phyloP scores from a whole-genome alignment of 2,329 filamentous ascomycete species.

The Colletotrichum aenigma region DNA sequence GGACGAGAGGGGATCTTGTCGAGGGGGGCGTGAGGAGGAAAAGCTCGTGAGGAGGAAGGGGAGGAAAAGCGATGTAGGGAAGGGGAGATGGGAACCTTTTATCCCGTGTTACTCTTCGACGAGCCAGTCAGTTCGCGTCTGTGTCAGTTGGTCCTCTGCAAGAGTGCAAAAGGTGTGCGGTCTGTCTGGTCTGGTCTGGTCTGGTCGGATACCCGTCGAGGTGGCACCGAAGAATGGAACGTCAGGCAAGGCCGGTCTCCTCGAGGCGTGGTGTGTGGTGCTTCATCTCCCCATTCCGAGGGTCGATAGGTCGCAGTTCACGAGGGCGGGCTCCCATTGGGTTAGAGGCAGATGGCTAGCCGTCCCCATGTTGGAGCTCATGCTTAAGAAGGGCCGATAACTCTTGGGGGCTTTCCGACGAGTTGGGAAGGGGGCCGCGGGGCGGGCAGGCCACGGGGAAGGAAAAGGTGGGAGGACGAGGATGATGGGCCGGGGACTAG shows the following conservation, averaged over 20 bases:
- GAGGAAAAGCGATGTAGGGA: background rate
- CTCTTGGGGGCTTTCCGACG: slow-evolving; percentile 16
- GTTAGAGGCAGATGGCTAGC: slow-evolving; percentile 13
- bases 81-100: slow-evolving; percentile 17
- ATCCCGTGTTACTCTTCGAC: slow-evolving; percentile 6
- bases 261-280: background rate
- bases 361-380: slow-evolving; percentile 18
- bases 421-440: slow-evolving; percentile 19
- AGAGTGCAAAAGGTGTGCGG: too few relatives aligned
- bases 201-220: background rate
- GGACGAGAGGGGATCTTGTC: slow-evolving; percentile 8
- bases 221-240: slow-evolving; percentile 1
- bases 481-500: background rate
- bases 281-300: slow-evolving; percentile 17
- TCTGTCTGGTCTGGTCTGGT: background rate
- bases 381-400: slow-evolving; percentile 21
- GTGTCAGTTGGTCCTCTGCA: background rate
- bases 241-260: background rate
- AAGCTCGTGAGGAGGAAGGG: slow-evolving; percentile 11
- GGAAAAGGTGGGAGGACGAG: background rate
- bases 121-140: slow-evolving; percentile 11
- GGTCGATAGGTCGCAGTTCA: slow-evolving; percentile 4
- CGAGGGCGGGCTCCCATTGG: slow-evolving; percentile 6
- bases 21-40: background rate
- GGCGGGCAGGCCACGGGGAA: slow-evolving; percentile 12